Base-by-base conservation (phyloP, 2,329 filamentous ascomycete species). In the Allantophomopsis cytisporea region DNA sequence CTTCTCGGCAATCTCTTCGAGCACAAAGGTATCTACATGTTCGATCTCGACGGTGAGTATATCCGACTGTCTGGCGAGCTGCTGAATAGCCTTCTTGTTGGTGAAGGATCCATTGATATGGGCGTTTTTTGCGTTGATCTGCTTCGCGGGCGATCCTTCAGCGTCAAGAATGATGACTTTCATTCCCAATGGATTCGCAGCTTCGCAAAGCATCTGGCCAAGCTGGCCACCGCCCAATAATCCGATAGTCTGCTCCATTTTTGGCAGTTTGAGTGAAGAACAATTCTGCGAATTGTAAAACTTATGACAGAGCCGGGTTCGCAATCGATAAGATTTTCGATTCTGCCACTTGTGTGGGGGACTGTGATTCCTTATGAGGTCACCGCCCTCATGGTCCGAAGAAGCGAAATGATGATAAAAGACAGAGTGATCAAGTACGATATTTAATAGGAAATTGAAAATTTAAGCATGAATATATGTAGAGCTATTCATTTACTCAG, bases 1-100 rank as follows among this genome's bases (percentile, higher is more conserved):
- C 39, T 68, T 64, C 13, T 73, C 73, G 4, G 74, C 76, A 41
- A 95, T 76, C 54, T 93, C 83, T 60, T 94, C 85, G 4, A 95
- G 71, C 17, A 91, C 80, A 39, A 85, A 69, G n/a, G 86, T 91
- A 59, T 95, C 77, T 42, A 95, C 82, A 61, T 95, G 89, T 66
- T 96, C 89, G 47, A 94, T 95, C 61, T 96, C 89, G 12, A 94
- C 84, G 0, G 87, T 95, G 44, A 95, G 66, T 13, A 94, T 75
- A 56, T 94, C 84, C 50, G 79, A 86, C 28, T 68, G 63, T 31
- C 71, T 63, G 2, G 89, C 87, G n/a, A 96, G 68, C 57, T 85
- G 70, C 34, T 78, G 75, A 47, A 96, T 87, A 47, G 83, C 80
- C 28, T 74, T 73, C 0, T 80, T 66, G 49, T 94, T 82, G 56